Conservation (phyloP, 352 stramenopile genomes). For the Phytophthora cryptogea region DNA sequence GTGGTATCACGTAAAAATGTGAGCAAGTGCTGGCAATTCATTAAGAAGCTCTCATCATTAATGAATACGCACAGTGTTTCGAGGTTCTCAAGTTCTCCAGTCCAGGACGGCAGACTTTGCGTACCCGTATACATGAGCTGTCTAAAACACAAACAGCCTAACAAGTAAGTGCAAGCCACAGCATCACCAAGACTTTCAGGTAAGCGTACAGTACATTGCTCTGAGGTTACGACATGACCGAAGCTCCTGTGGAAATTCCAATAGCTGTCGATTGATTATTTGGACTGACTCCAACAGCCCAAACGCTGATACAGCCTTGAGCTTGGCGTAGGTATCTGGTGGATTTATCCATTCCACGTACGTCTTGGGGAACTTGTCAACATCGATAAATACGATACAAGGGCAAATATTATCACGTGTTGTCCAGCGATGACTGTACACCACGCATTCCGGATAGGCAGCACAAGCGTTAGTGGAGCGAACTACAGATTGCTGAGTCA, state of each 20-base stretch:
- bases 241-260: constrained; percentile 26
- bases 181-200: too few relatives aligned
- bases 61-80: constrained; percentile 19
- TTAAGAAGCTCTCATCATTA: too few relatives aligned
- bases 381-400: constrained; percentile 25
- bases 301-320: constrained; percentile 20
- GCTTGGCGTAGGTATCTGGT: constrained; percentile 14
- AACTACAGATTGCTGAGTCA: constrained; percentile 19
- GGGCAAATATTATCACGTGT: constrained; percentile 9
- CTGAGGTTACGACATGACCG: constrained; percentile 15
- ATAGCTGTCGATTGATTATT: constrained; percentile 32
- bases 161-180: too few relatives aligned
- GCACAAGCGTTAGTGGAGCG: constrained; percentile 13
- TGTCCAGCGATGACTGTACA: constrained; percentile 22
- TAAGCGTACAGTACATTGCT: constrained; percentile 26
- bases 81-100: constrained; percentile 14
- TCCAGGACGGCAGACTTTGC: constrained; percentile 11
- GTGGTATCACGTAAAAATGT: neutral
- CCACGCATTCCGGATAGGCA: constrained; percentile 26
- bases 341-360: constrained; percentile 31
- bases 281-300: constrained; percentile 28
- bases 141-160: neutral
- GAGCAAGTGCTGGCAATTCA: too few relatives aligned
- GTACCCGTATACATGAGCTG: constrained; percentile 22
- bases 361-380: constrained; percentile 27